These are phyloP conservation scores for Pedinophyceae sp. DNA, from an alignment of 139 green algal genomes.

Conservation along the genomic window DNA sequence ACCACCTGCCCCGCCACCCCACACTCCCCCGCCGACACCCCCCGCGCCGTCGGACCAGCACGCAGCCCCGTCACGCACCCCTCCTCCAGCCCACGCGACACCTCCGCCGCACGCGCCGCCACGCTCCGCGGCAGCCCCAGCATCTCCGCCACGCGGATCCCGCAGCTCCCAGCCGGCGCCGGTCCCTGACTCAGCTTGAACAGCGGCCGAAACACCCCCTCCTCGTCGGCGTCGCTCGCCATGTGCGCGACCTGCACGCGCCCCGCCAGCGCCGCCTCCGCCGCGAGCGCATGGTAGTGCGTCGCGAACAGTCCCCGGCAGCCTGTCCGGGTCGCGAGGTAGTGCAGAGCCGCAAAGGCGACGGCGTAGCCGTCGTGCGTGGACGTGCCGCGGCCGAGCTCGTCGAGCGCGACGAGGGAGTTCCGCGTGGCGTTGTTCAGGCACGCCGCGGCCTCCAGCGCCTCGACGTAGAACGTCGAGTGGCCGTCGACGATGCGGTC, in stretches of 20 bases:
- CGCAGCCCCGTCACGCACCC: neutral
- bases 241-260: constrained; percentile 2
- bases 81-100: neutral
- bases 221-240: neutral
- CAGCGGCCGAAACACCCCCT: neutral
- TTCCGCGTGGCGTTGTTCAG: constrained; percentile 11
- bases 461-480: constrained; percentile 44
- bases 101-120: too few relatives aligned
- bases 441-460: constrained; percentile 27
- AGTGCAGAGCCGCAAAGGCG: constrained; percentile 36
- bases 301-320: constrained; percentile 74
- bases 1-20: too few relatives aligned
- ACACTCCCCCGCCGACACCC: too few relatives aligned
- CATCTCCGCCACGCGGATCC: neutral
- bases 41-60: too few relatives aligned
- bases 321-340: constrained; percentile 15
- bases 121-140: neutral
- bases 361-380: constrained; percentile 44
- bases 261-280: neutral
- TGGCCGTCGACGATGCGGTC: constrained; percentile 33
- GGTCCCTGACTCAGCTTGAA: constrained; percentile 1
- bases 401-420: constrained; percentile 46
- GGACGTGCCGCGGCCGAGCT: constrained; percentile 54
- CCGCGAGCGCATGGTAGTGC: constrained; percentile 71
- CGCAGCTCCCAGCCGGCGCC: neutral